Percentiles rank a stretch among this genome's conserved stretches.
phyloP scores from a whole-genome alignment of 225 moss, liverwort and hornwort genomes.

The Ulota crispa region DNA sequence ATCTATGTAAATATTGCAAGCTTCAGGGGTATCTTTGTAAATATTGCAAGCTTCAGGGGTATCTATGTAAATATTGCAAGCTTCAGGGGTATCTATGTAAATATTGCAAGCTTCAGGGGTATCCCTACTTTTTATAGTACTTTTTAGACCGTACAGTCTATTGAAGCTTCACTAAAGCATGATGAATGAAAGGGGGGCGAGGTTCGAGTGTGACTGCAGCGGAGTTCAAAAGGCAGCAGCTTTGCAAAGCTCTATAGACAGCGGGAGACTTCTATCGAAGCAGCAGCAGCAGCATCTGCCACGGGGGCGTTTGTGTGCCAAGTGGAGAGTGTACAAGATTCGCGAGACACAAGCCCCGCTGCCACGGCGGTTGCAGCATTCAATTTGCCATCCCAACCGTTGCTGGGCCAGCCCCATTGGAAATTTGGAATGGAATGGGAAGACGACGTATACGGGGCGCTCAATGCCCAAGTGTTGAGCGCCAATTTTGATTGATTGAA shows the following conservation, averaged over 20 bases:
- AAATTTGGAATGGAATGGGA: not conserved
- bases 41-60: too few relatives aligned
- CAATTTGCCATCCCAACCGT: not conserved
- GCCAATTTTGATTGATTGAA: not conserved
- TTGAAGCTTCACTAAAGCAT: too few relatives aligned
- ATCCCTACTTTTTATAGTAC: too few relatives aligned
- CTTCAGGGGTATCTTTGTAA: too few relatives aligned
- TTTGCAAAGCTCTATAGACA: not conserved
- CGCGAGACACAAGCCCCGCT: not conserved
- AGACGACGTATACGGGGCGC: not conserved
- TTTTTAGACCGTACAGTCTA: too few relatives aligned
- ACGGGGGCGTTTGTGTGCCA: not conserved
- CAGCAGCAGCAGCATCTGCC: too few relatives aligned
- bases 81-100: too few relatives aligned
- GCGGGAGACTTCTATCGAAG: not conserved
- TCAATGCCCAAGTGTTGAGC: not conserved
- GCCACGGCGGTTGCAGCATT: too few relatives aligned
- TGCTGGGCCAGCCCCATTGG: not conserved
- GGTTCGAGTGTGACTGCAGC: not conserved
- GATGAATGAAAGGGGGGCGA: not conserved
- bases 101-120: too few relatives aligned
- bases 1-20: too few relatives aligned
- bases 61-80: too few relatives aligned
- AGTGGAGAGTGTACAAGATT: conserved; percentile 10
- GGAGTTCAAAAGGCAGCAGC: not conserved